Percentiles rank a stretch among this genome's conserved stretches.
Conservation (phyloP, 306 rosid species). For the Carpinus viminea region DNA sequence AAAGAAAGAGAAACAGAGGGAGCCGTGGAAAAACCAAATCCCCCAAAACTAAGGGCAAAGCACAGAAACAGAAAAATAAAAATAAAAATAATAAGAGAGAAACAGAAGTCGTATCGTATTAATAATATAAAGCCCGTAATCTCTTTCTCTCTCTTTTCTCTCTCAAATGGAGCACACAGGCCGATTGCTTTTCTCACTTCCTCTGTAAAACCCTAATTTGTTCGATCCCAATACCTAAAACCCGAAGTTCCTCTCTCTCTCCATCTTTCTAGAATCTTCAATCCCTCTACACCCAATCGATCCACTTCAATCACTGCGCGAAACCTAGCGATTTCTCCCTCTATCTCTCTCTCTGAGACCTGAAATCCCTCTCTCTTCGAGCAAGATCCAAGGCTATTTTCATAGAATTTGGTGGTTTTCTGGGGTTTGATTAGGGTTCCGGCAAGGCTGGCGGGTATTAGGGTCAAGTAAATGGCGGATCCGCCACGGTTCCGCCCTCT, state of each 20-base stretch:
- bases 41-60: neutral
- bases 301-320: slow-evolving; percentile 32
- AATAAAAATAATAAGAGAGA: neutral
- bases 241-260: slow-evolving; percentile 26
- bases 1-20: neutral
- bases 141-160: slow-evolving; percentile 4
- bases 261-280: slow-evolving; percentile 33
- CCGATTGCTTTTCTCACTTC: slow-evolving; percentile 42
- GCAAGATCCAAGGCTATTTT: slow-evolving; percentile 46
- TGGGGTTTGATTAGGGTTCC: slow-evolving; percentile 36
- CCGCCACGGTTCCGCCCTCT: slow-evolving; percentile 68
- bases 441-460: slow-evolving; percentile 73
- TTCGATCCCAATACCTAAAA: slow-evolving; percentile 30
- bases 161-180: slow-evolving; percentile 25
- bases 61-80: neutral
- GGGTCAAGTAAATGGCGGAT: slow-evolving; percentile 83
- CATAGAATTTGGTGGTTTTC: slow-evolving; percentile 13
- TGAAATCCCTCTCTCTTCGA: neutral
- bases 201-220: slow-evolving; percentile 78
- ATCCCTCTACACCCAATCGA: slow-evolving; percentile 32
- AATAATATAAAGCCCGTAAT: slow-evolving; percentile 24
- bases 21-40: neutral
- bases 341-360: neutral
- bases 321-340: neutral
- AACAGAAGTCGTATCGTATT: neutral